Percentiles rank a stretch among this genome's conserved stretches.
Conservation (phyloP, 345 rosid genomes). For the Camelina hispida region DNA sequence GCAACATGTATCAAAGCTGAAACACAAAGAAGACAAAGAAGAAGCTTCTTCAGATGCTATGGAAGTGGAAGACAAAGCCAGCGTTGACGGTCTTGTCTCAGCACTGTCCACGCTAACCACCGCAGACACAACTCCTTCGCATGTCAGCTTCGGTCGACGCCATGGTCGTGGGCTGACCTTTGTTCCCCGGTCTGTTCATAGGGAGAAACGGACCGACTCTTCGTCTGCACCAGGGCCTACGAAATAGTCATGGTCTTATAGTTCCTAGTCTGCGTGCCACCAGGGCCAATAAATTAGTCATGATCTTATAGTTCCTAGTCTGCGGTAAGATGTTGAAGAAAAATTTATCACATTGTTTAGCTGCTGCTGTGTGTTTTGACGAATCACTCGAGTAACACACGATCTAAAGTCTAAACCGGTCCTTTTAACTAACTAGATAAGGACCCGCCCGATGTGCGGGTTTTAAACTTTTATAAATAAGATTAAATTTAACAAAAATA, state of each 20-base stretch:
- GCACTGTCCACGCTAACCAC: slow-evolving; percentile 83
- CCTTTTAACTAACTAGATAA: too few species aligned
- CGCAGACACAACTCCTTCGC: slow-evolving; percentile 71
- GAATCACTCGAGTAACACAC: too few species aligned
- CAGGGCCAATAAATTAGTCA: too few species aligned
- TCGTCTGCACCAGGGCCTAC: slow-evolving; percentile 37
- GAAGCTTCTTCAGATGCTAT: slow-evolving; percentile 50
- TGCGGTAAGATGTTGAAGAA: too few species aligned
- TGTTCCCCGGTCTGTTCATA: slow-evolving; percentile 72
- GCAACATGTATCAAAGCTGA: slow-evolving; percentile 32
- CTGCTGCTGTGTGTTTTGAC: too few species aligned
- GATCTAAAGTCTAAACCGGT: too few species aligned
- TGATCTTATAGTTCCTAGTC: too few species aligned
- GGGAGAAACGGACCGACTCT: slow-evolving; percentile 49
- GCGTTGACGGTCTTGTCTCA: slow-evolving; percentile 71
- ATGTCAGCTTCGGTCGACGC: slow-evolving; percentile 83
- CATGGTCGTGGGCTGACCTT: slow-evolving; percentile 73
- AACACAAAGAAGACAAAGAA: slow-evolving; percentile 38
- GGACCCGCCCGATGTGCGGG: too few species aligned
- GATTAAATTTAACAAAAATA: too few species aligned
- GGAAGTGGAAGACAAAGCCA: slow-evolving; percentile 77
- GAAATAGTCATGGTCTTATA: slow-evolving; percentile 32
- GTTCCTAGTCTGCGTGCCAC: too few species aligned
- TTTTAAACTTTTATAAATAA: too few species aligned
- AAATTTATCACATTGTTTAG: too few species aligned